Conservation (phyloP, 306 rosid genomes). For the Rubus idaeus region DNA sequence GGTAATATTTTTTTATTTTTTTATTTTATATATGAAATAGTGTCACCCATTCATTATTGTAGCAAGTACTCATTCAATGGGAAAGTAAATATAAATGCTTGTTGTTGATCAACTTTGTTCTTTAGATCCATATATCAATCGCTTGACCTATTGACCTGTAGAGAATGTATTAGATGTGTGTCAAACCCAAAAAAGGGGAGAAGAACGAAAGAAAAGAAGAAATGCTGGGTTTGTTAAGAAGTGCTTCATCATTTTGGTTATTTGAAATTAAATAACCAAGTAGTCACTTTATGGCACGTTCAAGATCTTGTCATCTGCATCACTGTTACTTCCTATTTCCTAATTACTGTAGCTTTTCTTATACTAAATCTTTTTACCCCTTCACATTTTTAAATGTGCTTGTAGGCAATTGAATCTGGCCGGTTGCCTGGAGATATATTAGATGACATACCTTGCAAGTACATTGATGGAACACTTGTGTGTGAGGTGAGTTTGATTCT, state of each 20-base stretch:
- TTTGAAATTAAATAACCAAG: not conserved
- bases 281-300: not conserved
- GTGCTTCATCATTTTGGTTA: not conserved
- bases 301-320: conserved; percentile 23
- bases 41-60: not conserved
- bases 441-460: conserved; percentile 92
- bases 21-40: not conserved
- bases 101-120: not conserved
- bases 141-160: not conserved
- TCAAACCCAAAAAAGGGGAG: not conserved
- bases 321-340: not conserved
- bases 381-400: conserved; percentile 31
- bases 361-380: conserved; percentile 17
- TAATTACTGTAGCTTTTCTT: not conserved
- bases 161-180: not conserved
- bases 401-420: conserved; percentile 96
- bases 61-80: not conserved
- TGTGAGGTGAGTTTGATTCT: conserved; percentile 73
- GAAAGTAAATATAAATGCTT: not conserved
- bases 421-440: conserved; percentile 92
- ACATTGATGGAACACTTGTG: conserved; percentile 72
- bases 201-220: not conserved
- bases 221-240: not conserved
- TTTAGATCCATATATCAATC: not conserved
- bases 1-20: not conserved